Evolutionary conservation across 768 basidiomycete genomes (phyloP).

Genomic region (Hygrophorus pudorinus): DNA sequence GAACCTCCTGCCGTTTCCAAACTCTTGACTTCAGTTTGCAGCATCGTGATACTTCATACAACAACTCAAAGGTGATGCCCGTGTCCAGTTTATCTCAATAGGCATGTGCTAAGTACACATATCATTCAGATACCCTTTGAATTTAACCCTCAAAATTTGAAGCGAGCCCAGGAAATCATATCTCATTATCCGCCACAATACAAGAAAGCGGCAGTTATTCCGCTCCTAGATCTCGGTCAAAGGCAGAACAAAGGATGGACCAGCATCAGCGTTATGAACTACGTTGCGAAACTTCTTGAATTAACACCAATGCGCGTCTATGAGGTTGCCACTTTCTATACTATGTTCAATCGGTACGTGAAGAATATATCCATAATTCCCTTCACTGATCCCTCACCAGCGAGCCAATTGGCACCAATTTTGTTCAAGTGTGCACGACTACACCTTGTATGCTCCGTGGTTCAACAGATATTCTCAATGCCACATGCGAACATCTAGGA

Average conservation of each 20-base stretch:
- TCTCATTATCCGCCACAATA: slow-evolving; percentile 93
- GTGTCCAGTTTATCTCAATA: background rate
- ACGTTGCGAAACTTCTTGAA: slow-evolving; percentile 85
- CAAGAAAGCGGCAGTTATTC: slow-evolving; percentile 98
- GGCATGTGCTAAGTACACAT: background rate
- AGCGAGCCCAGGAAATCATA: slow-evolving; percentile 83
- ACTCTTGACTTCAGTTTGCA: slow-evolving; percentile 23
- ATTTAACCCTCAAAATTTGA: slow-evolving; percentile 72
- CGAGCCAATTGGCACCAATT: slow-evolving; percentile 88
- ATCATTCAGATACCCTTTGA: slow-evolving; percentile 74
- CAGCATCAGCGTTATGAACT: slow-evolving; percentile 98
- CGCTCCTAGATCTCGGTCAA: slow-evolving; percentile 91
- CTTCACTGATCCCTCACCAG: slow-evolving; percentile 25
- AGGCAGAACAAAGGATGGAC: slow-evolving; percentile 99
- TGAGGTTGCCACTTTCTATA: slow-evolving; percentile 99
- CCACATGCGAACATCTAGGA: slow-evolving; percentile 74
- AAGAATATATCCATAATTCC: background rate
- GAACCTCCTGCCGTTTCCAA: slow-evolving; percentile 4
- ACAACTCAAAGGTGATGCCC: slow-evolving; percentile 72
- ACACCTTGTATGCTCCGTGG: slow-evolving; percentile 96
- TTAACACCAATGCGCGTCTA: slow-evolving; percentile 99
- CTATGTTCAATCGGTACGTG: slow-evolving; percentile 95
- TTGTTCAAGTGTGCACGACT: slow-evolving; percentile 97
- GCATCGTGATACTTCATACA: slow-evolving; percentile 93
- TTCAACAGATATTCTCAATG: slow-evolving; percentile 81